Conservation (phyloP, 306 rosid genomes). For the Castanea sativa region DNA sequence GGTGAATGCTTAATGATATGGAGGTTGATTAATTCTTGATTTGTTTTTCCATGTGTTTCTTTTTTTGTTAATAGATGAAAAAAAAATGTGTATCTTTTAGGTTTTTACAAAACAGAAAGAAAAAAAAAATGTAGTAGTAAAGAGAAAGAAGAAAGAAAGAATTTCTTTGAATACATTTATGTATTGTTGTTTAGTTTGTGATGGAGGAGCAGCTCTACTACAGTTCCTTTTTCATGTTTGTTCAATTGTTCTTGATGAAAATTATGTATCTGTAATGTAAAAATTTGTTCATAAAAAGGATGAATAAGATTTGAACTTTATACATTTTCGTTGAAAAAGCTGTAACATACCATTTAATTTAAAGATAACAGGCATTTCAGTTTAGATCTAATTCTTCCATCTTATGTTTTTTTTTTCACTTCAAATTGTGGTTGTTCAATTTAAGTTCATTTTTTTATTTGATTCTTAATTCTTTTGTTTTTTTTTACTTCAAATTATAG, state of each 20-base stretch:
- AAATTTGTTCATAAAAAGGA: too few species aligned
- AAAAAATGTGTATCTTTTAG: background rate
- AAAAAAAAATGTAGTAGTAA: background rate
- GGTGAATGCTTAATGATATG: background rate
- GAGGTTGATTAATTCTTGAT: background rate
- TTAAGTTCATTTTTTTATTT: too few species aligned
- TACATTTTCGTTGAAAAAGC: too few species aligned
- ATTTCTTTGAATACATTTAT: background rate
- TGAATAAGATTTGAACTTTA: too few species aligned
- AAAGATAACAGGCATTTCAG: background rate
- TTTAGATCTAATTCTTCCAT: conserved; percentile 31
- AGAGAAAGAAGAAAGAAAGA: background rate
- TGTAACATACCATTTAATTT: too few species aligned
- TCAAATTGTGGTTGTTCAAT: background rate
- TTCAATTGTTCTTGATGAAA: too few species aligned
- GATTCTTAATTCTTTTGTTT: background rate
- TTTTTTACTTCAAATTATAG: conserved; percentile 3
- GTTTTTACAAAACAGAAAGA: background rate
- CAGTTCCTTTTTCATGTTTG: background rate
- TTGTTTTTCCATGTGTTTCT: background rate
- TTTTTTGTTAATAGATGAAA: background rate
- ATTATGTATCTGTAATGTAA: too few species aligned
- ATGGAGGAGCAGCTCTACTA: too few species aligned
- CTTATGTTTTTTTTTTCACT: background rate
- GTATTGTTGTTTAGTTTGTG: background rate